Conservation (phyloP, 2,329 filamentous ascomycete species). For the Acarospora socialis region DNA sequence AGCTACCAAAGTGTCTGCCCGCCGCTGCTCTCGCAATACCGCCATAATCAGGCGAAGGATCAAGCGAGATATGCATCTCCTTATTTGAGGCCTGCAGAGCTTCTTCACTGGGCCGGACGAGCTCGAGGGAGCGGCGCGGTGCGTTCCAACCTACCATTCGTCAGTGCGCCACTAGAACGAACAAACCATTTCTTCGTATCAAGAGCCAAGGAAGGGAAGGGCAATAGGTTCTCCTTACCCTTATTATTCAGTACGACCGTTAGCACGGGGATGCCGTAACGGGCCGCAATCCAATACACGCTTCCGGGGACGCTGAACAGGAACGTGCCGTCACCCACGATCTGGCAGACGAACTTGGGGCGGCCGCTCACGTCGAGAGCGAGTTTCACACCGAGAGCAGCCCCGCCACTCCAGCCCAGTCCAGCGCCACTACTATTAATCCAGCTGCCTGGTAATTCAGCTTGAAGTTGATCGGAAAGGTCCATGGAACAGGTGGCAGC, state of each 20-base stretch:
- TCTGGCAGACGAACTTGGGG: conserved; percentile 40
- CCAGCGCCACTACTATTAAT: conserved; percentile 42
- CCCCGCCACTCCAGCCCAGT: conserved; percentile 40
- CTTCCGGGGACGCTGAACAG: conserved; percentile 41
- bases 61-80: conserved; percentile 48
- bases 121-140: conserved; percentile 40
- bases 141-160: conserved; percentile 42
- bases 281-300: conserved; percentile 42
- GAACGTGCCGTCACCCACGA: conserved; percentile 45
- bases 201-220: neutral
- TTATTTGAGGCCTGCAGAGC: conserved; percentile 43
- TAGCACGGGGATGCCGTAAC: conserved; percentile 40
- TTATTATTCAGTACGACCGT: conserved; percentile 45
- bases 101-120: conserved; percentile 45
- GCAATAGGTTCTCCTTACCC: conserved; percentile 23
- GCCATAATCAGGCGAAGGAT: conserved; percentile 48
- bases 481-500: no score
- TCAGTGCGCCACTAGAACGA: conserved; percentile 6
- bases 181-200: neutral
- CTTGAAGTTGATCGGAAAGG: no score
- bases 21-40: conserved; percentile 54
- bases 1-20: conserved; percentile 36
- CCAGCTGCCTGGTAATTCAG: conserved; percentile 37
- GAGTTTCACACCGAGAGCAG: conserved; percentile 37
- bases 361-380: conserved; percentile 34